Base-by-base conservation (phyloP, 495 filamentous ascomycete genomes). In the Aspergillus coremiiformis region DNA sequence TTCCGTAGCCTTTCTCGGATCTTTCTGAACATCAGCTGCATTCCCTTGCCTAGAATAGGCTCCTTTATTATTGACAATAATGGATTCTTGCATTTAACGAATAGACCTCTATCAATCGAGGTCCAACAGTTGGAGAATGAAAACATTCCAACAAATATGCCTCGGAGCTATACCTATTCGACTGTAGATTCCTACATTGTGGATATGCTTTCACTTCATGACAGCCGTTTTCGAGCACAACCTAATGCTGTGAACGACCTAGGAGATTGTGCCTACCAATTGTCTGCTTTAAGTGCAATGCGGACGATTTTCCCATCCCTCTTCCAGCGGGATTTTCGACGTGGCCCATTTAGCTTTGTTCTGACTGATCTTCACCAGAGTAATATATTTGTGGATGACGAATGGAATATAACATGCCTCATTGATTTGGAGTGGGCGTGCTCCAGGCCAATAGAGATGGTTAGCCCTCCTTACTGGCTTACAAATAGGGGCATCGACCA, bases 71-170 rank as follows among this genome's bases (percentile, higher is more conserved):
- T 72, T 8, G 41, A 63, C 39, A 39, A 59, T 14, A 50, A 60
- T 26, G 63, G 68, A 11, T 52, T 48, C 12, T 20, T 70, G 1
- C 47, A 39, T 0, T 52, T 75, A 32, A 55, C 32, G 6, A 73
- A 73, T 49, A 55, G 68, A 8, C 70, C 68, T 0, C 60, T 73
- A 0, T 42, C 47, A 8, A 59, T 59, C 49, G 17, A 42, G 14
- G 53, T 64, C 12, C 49, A 57, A 15, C 43, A 63, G 14, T 27
- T 70, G 23, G 69, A 71, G 50, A 72, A 74, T 54, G 62, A 70
- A 35, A 22, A 56, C 9, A 70, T 70, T n/a, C 66, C 59, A 12
- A 58, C 55, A 24, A 58, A 63, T 43, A 70, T 74, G 23, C 45
- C 42, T n/a, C 62, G 63, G 26, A 51, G 64, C 26, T 15, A 53